These are phyloP conservation scores for Eleusine coracana DNA, from an alignment of 176 grass and related monocot genomes.

Conservation along the genomic window DNA sequence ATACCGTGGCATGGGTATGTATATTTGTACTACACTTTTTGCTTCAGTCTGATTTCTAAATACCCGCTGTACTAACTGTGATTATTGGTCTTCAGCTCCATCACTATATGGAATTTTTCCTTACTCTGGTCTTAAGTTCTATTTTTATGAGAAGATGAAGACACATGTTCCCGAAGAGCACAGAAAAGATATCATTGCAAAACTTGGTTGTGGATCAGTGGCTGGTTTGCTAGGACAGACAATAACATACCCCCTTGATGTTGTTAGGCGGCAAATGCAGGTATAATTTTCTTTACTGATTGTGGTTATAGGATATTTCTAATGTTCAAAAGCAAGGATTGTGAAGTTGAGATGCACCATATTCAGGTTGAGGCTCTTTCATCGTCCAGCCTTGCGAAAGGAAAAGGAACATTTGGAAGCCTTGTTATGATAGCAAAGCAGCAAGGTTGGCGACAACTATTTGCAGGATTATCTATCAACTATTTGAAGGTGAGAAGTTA, in stretches of 20 bases:
- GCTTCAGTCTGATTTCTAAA: background rate
- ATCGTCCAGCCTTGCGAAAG: conserved; percentile 40
- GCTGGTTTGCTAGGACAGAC: conserved; percentile 97
- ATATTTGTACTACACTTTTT: conserved; percentile 27
- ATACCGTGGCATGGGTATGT: conserved; percentile 84
- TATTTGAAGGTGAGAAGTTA: conserved; percentile 78
- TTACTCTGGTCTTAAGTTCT: conserved; percentile 96
- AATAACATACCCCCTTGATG: conserved; percentile 94
- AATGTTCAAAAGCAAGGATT: conserved; percentile 30
- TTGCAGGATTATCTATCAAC: conserved; percentile 95
- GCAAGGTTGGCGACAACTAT: conserved; percentile 88
- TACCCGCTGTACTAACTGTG: conserved; percentile 6
- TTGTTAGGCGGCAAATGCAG: conserved; percentile 99
- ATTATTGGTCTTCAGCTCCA: conserved; percentile 61
- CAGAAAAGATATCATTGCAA: conserved; percentile 72
- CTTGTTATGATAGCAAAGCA: conserved; percentile 66
- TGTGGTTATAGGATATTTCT: background rate
- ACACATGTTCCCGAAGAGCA: conserved; percentile 77
- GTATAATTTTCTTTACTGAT: conserved; percentile 40
- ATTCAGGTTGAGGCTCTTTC: conserved; percentile 74
- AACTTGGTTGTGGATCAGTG: conserved; percentile 88
- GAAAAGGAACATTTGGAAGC: conserved; percentile 76
- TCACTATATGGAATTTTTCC: conserved; percentile 98
- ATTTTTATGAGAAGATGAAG: conserved; percentile 99
- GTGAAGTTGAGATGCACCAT: background rate